These are phyloP conservation scores for Phytophthora rubi DNA, from an alignment of 352 stramenopile species.

Conservation along the genomic window DNA sequence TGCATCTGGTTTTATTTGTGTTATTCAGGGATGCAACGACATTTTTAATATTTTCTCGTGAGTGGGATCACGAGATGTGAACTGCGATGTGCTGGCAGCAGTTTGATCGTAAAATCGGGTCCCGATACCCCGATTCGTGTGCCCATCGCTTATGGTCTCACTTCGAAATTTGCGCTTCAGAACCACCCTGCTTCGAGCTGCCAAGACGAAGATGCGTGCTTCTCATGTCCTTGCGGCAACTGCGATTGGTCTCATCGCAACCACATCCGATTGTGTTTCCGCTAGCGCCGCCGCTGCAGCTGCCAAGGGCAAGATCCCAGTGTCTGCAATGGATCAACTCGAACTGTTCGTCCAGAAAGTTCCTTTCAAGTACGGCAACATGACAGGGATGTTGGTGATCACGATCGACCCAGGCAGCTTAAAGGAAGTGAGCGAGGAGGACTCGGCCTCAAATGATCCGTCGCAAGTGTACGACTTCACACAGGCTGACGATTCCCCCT, in stretches of 20 bases:
- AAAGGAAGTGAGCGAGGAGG: not conserved
- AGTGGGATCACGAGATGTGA: too few species aligned
- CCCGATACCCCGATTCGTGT: not conserved
- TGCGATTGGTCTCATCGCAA: not conserved
- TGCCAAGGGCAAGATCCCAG: not conserved
- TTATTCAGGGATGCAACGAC: too few species aligned
- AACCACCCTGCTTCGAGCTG: not conserved
- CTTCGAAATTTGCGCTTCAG: not conserved
- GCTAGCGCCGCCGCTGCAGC: not conserved
- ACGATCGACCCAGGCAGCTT: not conserved
- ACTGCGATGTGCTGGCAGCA: too few species aligned
- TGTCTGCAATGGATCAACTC: not conserved
- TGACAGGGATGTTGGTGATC: not conserved
- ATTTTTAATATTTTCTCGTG: too few species aligned
- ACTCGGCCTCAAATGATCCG: not conserved
- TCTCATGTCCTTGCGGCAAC: not conserved
- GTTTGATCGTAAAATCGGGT: not conserved
- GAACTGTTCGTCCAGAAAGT: not conserved
- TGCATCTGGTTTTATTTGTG: too few species aligned
- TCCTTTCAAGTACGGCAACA: not conserved
- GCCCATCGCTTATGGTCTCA: not conserved
- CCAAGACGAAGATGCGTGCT: not conserved
- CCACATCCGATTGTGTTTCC: not conserved
- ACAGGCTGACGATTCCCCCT: not conserved
- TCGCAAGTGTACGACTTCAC: not conserved